Evolutionary conservation across 2,329 filamentous ascomycete species (phyloP).

Genomic region (Ophiostoma novo-ulmi): DNA sequence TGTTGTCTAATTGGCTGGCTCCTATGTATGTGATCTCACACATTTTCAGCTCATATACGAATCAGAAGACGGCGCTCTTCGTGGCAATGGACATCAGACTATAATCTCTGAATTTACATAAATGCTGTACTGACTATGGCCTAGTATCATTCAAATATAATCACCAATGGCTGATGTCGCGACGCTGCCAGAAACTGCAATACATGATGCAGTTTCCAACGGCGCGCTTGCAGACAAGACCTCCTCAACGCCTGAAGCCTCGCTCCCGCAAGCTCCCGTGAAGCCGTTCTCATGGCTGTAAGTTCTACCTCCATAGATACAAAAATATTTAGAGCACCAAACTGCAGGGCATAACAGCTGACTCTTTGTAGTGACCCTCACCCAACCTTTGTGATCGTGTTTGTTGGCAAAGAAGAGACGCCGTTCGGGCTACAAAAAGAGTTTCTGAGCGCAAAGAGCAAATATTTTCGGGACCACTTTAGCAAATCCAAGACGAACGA

Average conservation of each 20-base stretch:
- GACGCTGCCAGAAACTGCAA: background rate
- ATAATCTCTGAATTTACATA: background rate
- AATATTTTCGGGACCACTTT: constrained; percentile 46
- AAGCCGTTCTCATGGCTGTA: constrained; percentile 34
- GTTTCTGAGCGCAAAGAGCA: constrained; percentile 50
- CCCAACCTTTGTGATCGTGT: constrained; percentile 50
- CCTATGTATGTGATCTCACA: background rate
- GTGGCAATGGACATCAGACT: background rate
- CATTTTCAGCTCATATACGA: background rate
- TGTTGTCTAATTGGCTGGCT: constrained; percentile 12
- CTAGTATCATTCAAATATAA: background rate
- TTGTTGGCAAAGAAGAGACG: constrained; percentile 48
- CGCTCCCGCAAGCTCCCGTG: background rate
- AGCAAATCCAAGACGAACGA: background rate
- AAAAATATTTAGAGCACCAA: too few relatives aligned
- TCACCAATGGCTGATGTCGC: background rate
- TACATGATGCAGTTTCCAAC: background rate
- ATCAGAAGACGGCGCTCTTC: background rate
- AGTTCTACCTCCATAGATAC: background rate
- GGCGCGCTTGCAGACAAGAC: background rate
- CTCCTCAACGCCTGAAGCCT: background rate
- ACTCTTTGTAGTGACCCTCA: constrained; percentile 45
- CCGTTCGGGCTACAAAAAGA: constrained; percentile 57
- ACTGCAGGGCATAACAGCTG: background rate
- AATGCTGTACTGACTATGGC: background rate